These are phyloP conservation scores for Phyllosticta citribraziliensis DNA, from an alignment of 2,329 filamentous ascomycete genomes.

Conservation along the genomic window DNA sequence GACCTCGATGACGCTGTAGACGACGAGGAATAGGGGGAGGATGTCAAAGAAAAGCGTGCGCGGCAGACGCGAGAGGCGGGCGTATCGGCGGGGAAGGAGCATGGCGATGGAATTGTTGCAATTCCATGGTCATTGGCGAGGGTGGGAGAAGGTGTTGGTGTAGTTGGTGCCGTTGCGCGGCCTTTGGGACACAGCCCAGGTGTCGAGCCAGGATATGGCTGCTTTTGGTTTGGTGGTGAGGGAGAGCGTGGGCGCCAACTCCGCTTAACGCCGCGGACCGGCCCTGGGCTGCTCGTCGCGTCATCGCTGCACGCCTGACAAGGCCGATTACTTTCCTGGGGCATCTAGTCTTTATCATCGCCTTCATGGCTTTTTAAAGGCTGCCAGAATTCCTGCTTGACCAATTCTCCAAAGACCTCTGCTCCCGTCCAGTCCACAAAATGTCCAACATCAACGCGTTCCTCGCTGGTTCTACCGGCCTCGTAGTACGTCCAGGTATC, in stretches of 20 bases:
- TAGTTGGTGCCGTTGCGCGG: conserved; percentile 3
- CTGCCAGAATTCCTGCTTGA: background rate
- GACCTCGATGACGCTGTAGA: conserved; percentile 4
- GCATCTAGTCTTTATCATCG: background rate
- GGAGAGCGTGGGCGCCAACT: background rate
- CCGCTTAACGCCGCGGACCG: background rate
- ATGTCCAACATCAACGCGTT: conserved; percentile 30
- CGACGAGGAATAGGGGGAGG: conserved; percentile 3
- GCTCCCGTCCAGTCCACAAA: background rate
- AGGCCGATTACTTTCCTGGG: background rate
- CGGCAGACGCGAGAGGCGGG: conserved; percentile 7
- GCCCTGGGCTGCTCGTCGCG: background rate
- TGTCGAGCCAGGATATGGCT: background rate
- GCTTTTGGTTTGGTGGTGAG: background rate
- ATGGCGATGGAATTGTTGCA: background rate
- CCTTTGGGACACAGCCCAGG: conserved; percentile 1
- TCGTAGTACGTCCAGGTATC: conserved; percentile 34
- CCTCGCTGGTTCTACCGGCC: conserved; percentile 57
- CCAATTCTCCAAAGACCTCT: background rate
- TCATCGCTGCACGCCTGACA: background rate
- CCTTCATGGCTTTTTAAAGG: background rate
- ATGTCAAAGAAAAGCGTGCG: conserved; percentile 7
- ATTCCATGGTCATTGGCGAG: background rate
- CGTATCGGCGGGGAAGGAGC: conserved; percentile 6
- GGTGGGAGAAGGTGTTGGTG: background rate